A percentile compares a stretch with the other conserved stretches of the same genome.
These are phyloP conservation scores for Malus fusca DNA, from an alignment of 306 rosid genomes.

Conservation along the genomic window DNA sequence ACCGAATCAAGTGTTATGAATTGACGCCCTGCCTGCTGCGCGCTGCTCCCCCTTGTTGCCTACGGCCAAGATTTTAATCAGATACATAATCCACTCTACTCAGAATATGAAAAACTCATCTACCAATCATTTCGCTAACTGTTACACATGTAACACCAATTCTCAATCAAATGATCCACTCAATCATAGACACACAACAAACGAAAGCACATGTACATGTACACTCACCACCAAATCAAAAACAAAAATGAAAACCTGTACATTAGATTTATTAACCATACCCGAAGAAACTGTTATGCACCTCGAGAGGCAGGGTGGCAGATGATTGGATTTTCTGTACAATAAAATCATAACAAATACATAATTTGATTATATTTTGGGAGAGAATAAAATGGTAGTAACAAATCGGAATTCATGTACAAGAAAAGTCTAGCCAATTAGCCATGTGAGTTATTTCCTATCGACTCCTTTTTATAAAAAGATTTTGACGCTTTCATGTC, in stretches of 20 bases:
- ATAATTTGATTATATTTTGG: not conserved
- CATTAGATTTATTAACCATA: not conserved
- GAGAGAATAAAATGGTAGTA: not conserved
- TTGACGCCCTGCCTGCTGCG: not conserved
- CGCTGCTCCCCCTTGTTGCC: not conserved
- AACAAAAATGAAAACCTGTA: not conserved
- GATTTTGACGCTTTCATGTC: not conserved
- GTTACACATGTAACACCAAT: not conserved
- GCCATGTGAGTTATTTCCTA: not conserved
- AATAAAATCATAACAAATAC: not conserved
- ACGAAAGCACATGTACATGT: not conserved
- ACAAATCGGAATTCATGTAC: not conserved
- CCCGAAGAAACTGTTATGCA: not conserved
- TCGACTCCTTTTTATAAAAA: too few species aligned
- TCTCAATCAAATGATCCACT: not conserved
- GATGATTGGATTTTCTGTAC: not conserved
- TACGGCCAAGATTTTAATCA: not conserved
- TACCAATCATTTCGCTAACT: not conserved
- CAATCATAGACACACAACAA: not conserved
- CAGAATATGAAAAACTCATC: not conserved
- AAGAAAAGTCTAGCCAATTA: not conserved
- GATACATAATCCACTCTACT: not conserved
- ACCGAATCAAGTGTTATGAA: not conserved
- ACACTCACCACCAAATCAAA: not conserved
- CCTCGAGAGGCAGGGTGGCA: not conserved